Evolutionary conservation across 495 filamentous ascomycete species (phyloP).

Genomic region (Parachaetomium inaequale): DNA sequence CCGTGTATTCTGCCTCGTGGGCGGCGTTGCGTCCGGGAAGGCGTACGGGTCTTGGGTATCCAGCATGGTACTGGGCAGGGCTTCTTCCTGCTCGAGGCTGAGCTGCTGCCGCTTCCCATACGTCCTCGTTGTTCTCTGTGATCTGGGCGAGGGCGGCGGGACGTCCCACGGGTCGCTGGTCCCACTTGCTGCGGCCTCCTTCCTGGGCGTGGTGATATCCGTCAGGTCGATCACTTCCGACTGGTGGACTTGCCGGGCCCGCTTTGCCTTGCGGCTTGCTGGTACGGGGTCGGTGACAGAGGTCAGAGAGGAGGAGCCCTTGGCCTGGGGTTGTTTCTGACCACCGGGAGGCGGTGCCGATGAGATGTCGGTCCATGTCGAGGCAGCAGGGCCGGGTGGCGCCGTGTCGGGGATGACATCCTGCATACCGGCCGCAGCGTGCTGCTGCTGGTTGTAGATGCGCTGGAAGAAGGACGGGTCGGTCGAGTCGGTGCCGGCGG

Average conservation of each 20-base stretch:
- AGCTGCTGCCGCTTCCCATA: constrained; percentile 26
- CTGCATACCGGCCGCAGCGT: constrained; percentile 5
- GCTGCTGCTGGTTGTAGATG: constrained; percentile 28
- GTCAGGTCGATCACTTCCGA: constrained; percentile 23
- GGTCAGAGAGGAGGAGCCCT: constrained; percentile 17
- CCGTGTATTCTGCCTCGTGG: constrained; percentile 10
- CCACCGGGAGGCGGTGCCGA: constrained; percentile 10
- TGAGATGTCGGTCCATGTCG: constrained; percentile 8
- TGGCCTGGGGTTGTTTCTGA: constrained; percentile 4
- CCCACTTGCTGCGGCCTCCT: neutral
- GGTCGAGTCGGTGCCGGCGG: constrained; percentile 24
- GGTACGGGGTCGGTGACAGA: constrained; percentile 22
- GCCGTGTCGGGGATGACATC: constrained; percentile 9
- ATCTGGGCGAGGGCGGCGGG: constrained; percentile 2
- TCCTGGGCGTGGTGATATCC: constrained; percentile 23
- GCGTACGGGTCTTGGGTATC: constrained; percentile 24
- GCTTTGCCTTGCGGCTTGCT: constrained; percentile 9
- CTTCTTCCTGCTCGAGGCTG: constrained; percentile 9
- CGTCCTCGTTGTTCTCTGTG: constrained; percentile 13
- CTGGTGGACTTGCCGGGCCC: neutral
- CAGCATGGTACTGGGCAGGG: neutral
- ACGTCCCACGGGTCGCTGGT: constrained; percentile 21
- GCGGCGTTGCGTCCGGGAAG: constrained; percentile 21
- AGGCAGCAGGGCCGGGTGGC: neutral
- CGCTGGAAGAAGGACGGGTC: constrained; percentile 32